A percentile compares a stretch with the other conserved stretches of the same genome.
These are phyloP conservation scores for Solanum lycopersicoides DNA, from an alignment of 257 asterid species.

Conservation along the genomic window DNA sequence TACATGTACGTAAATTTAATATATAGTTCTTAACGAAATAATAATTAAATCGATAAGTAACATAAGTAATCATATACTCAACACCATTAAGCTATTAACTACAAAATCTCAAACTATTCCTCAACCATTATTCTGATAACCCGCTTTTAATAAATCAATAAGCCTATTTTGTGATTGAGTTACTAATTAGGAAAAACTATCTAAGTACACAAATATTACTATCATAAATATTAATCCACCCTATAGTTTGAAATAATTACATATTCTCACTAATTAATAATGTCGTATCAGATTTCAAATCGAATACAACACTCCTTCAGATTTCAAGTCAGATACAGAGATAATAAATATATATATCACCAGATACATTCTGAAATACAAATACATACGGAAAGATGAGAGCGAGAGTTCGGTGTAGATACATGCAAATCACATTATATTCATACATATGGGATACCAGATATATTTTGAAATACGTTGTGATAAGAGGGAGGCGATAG, in stretches of 20 bases:
- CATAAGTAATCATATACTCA: background rate
- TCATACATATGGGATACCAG: background rate
- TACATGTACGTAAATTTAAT: too few species aligned
- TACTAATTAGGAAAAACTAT: background rate
- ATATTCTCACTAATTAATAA: too few species aligned
- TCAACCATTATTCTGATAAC: background rate
- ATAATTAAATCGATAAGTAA: background rate
- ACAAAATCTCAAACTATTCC: background rate
- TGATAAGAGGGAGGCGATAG: background rate
- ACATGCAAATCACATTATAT: background rate
- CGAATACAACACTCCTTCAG: background rate
- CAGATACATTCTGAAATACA: too few species aligned
- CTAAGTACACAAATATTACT: too few species aligned
- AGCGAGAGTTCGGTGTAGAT: background rate
- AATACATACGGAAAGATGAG: background rate
- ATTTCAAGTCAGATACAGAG: background rate
- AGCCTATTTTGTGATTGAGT: background rate
- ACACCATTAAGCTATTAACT: background rate
- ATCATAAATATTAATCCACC: too few species aligned
- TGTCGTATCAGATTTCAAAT: background rate
- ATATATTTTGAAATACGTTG: too few species aligned
- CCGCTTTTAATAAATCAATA: too few species aligned
- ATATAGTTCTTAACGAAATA: background rate
- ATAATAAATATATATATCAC: too few species aligned
- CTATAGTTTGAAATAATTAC: background rate